These are phyloP conservation scores for Fremontodendron californicum DNA, from an alignment of 345 rosid genomes.

Conservation along the genomic window DNA sequence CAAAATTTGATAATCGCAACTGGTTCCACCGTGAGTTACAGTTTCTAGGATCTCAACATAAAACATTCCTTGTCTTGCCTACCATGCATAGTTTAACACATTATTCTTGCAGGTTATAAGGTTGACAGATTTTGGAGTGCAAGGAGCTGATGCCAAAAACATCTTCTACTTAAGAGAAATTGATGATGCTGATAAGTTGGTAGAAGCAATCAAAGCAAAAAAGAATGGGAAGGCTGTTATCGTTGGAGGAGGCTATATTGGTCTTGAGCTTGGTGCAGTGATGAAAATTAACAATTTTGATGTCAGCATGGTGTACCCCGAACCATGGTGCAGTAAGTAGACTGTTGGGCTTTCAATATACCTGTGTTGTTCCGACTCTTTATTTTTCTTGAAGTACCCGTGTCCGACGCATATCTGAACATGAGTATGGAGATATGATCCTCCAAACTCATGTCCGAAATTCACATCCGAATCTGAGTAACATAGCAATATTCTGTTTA, in stretches of 20 bases:
- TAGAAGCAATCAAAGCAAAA: constrained; percentile 72
- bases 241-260: constrained; percentile 97
- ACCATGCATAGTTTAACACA: not conserved
- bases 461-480: no score
- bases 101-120: constrained; percentile 52
- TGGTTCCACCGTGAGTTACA: constrained; percentile 52
- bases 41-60: not conserved
- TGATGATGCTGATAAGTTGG: constrained; percentile 75
- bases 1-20: constrained; percentile 52
- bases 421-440: no score
- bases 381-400: no score
- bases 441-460: no score
- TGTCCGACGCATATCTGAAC: no score
- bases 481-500: no score
- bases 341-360: not conserved
- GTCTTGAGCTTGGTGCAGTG: constrained; percentile 90
- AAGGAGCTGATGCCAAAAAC: constrained; percentile 88
- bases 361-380: no score
- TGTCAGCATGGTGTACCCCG: constrained; percentile 93
- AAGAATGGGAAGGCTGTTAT: constrained; percentile 82
- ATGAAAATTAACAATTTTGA: constrained; percentile 63
- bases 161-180: constrained; percentile 84
- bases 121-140: constrained; percentile 80
- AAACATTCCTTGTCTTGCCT: constrained; percentile 1
- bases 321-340: constrained; percentile 99